phyloP scores from a whole-genome alignment of 2,329 filamentous ascomycete species.

The Lasiodiplodia theobromae region DNA sequence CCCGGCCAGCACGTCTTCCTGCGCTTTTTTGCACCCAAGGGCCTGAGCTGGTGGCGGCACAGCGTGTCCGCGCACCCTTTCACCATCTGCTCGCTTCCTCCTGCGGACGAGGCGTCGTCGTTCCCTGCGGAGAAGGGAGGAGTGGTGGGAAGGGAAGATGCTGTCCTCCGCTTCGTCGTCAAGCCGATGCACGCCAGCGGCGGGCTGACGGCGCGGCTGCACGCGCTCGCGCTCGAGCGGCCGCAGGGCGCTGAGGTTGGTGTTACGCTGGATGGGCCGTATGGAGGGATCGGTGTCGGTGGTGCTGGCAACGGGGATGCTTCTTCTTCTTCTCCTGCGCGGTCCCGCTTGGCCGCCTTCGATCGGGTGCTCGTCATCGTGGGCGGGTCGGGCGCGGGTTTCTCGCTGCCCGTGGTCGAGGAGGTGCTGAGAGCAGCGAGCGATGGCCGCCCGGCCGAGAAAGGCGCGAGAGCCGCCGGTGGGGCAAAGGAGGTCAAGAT shows the following conservation, averaged over 20 bases:
- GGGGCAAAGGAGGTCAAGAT: background rate
- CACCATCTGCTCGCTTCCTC: constrained; percentile 61
- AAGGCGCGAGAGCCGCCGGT: background rate
- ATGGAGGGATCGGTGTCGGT: constrained; percentile 57
- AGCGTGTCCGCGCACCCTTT: constrained; percentile 61
- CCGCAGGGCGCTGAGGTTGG: constrained; percentile 54
- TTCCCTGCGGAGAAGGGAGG: background rate
- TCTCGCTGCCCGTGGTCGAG: constrained; percentile 59
- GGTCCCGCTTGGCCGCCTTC: constrained; percentile 42
- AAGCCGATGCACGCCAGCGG: constrained; percentile 46
- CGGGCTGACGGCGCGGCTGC: constrained; percentile 59
- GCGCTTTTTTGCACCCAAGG: constrained; percentile 55
- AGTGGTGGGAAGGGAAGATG: constrained; percentile 15
- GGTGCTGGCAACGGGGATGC: constrained; percentile 3
- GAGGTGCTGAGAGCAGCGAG: constrained; percentile 39
- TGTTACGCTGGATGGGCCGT: constrained; percentile 62
- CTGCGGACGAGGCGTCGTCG: background rate
- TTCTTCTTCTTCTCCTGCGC: too few species aligned
- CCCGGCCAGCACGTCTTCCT: constrained; percentile 65
- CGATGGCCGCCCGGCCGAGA: background rate
- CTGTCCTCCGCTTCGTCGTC: constrained; percentile 62
- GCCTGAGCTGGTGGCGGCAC: constrained; percentile 41
- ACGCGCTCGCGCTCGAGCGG: constrained; percentile 46
- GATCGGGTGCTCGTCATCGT: constrained; percentile 58
- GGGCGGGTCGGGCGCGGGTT: constrained; percentile 65